These are phyloP conservation scores for Sphaerulina populicola DNA, from an alignment of 2,329 filamentous ascomycete species.

Conservation along the genomic window DNA sequence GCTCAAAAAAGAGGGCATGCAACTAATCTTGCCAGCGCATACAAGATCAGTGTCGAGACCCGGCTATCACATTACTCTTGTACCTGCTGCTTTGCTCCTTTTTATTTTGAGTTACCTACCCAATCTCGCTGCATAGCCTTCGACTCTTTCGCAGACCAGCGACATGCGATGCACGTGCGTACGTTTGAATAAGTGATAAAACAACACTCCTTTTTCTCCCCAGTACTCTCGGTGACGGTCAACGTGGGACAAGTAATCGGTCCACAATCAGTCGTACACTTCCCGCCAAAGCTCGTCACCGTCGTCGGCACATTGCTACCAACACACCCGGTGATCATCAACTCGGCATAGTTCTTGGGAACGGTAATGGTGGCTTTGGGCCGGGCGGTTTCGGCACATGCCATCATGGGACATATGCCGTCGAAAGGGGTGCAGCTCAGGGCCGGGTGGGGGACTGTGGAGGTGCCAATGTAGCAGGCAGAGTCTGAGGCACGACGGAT, in stretches of 20 bases:
- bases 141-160: too few relatives aligned
- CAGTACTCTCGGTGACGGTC: constrained; percentile 7
- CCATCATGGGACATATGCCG: constrained; percentile 8
- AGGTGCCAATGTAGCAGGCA: constrained; percentile 11
- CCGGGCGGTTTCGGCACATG: constrained; percentile 4
- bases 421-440: constrained; percentile 9
- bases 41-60: too few relatives aligned
- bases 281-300: constrained; percentile 6
- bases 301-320: constrained; percentile 5
- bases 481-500: not conserved
- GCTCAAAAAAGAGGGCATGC: too few relatives aligned
- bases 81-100: too few relatives aligned
- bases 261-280: constrained; percentile 11
- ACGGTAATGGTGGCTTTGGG: constrained; percentile 10
- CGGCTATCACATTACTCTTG: too few relatives aligned
- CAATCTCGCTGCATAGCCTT: too few relatives aligned
- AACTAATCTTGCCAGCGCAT: too few relatives aligned
- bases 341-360: constrained; percentile 3
- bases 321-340: not conserved
- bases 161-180: too few relatives aligned
- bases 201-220: constrained; percentile 6
- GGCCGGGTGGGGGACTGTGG: constrained; percentile 8
- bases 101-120: too few relatives aligned
- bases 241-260: constrained; percentile 14
- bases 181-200: not conserved